phyloP scores from a whole-genome alignment of 2,329 filamentous ascomycete species.

The Metarhizium anisopliae region DNA sequence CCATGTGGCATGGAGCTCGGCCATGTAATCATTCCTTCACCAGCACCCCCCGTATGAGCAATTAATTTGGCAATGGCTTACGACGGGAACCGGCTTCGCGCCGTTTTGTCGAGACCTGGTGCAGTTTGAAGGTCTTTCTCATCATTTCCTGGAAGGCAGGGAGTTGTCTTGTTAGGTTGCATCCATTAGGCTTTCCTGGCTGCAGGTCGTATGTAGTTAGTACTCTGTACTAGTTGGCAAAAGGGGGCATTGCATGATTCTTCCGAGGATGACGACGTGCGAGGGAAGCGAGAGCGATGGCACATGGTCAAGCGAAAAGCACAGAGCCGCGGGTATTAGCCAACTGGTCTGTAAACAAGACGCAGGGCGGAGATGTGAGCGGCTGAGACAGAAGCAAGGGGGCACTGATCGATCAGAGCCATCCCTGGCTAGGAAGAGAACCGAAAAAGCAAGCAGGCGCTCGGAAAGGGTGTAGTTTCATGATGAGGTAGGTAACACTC shows the following conservation, averaged over 20 bases:
- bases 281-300: no score
- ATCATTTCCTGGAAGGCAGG: no score
- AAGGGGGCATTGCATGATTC: no score
- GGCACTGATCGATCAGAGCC: background rate
- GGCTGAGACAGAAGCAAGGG: constrained; percentile 5
- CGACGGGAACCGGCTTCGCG: background rate
- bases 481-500: background rate
- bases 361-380: constrained; percentile 2
- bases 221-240: no score
- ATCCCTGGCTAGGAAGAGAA: background rate
- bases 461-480: background rate
- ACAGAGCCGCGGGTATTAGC: background rate
- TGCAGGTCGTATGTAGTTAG: no score
- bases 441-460: background rate
- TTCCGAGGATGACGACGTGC: no score
- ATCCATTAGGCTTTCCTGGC: no score
- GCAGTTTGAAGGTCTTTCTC: background rate
- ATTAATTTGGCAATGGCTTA: background rate
- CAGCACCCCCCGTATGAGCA: background rate
- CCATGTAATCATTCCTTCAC: background rate
- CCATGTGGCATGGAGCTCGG: constrained; percentile 2
- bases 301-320: no score
- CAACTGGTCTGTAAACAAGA: background rate
- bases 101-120: background rate
- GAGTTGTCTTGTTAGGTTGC: no score